Percentiles rank a stretch among this genome's conserved stretches.
Conservation (phyloP, 805 yeast genomes). For the Barnettozyma californica region DNA sequence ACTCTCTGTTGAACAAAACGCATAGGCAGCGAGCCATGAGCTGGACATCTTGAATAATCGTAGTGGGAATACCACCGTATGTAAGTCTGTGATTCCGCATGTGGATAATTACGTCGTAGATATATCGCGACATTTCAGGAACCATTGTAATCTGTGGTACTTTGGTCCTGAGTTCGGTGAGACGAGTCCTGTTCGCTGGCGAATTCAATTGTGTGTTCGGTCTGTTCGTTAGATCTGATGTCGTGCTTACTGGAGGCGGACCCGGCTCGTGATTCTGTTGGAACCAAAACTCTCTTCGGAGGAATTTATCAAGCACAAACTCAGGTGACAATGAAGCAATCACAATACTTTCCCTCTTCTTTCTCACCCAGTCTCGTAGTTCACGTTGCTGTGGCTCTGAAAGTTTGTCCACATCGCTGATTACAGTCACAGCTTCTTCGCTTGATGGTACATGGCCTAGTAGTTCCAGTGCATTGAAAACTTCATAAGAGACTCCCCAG, state of each 20-base stretch:
- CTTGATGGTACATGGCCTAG: not conserved
- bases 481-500: not conserved
- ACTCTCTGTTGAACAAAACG: constrained; percentile 34
- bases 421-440: not conserved
- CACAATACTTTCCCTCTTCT: not conserved
- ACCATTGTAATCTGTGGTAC: constrained; percentile 26
- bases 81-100: constrained; percentile 52
- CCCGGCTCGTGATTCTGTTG: constrained; percentile 23
- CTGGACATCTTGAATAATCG: constrained; percentile 38
- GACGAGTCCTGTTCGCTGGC: not conserved
- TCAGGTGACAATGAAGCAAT: not conserved
- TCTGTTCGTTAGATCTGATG: not conserved
- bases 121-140: constrained; percentile 47
- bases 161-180: not conserved
- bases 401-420: not conserved
- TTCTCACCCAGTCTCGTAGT: not conserved
- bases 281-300: constrained; percentile 29
- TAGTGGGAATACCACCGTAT: constrained; percentile 46
- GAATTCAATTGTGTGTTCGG: not conserved
- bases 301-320: not conserved
- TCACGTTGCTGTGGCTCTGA: not conserved
- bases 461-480: not conserved
- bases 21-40: constrained; percentile 36
- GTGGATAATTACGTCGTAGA: constrained; percentile 50
- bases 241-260: constrained; percentile 4